Evolutionary conservation across 2,329 filamentous ascomycete species (phyloP), one percentile per base, ranked within the genome.

Genomic region (Beauveria varroae): DNA sequence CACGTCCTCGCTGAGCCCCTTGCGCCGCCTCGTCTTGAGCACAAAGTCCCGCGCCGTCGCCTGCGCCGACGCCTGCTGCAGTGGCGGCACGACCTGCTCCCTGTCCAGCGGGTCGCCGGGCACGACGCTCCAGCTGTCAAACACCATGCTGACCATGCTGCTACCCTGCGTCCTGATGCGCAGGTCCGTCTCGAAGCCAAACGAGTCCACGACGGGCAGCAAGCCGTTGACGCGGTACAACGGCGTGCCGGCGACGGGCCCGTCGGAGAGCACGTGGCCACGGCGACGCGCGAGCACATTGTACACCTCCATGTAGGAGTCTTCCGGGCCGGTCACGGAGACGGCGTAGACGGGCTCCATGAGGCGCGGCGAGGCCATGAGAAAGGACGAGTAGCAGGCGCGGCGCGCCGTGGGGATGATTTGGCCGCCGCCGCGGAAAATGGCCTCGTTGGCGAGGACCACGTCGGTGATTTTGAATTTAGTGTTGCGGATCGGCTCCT

Each of bases 401-500:
- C 95, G 86, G 59, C 95, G 88, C 62, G 93, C 88, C 1, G 95
- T 98, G 51, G 95, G 95, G 72, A 99, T 99, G 71, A 99, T 96
- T 74, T 99, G 95, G 50, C 95, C 95, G 67, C 93, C 93, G 62
- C 95, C 95, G 57, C 95, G 86, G 80, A 92, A 96, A 71, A 99
- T 98, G 57, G 93, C 89, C 75, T 98, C 92, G 57, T 86, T 82
- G 12, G 93, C 93, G 22, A 99, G 82, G 47, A 89, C 81, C 59
- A 96, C 86, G 71, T 98, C 93, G 64, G 93, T 98, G 70, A 99
- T 86, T 72, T 93, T 91, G 83, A 99, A 99, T 72, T 96, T 97
- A 68, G 91, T 91, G 76, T 99, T 99, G 68, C 95, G 93, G 71
- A 99, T 98, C 40, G 95, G 95, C 79, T 99, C 95, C 88, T 99